phyloP scores from a whole-genome alignment of 495 filamentous ascomycete species.

The Annulohypoxylon maeteangense region DNA sequence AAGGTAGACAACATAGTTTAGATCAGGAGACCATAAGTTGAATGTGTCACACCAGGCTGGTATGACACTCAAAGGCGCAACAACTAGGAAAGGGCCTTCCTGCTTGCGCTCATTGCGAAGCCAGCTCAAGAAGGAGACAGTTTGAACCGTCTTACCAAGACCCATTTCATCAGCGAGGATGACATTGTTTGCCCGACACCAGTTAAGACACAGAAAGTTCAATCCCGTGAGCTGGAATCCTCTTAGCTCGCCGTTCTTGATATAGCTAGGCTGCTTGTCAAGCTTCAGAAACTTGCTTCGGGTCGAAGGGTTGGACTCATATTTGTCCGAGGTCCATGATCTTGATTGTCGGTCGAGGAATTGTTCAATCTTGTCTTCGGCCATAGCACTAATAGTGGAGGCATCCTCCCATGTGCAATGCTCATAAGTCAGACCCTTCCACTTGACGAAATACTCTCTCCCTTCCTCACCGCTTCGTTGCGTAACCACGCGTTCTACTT shows the following conservation, averaged over 20 bases:
- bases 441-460: conserved; percentile 90
- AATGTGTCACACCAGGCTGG: conserved; percentile 98
- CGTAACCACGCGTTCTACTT: conserved; percentile 92
- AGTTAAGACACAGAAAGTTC: conserved; percentile 95
- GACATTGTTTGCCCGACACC: conserved; percentile 90
- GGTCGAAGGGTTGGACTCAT: conserved; percentile 77
- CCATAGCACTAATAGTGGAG: conserved; percentile 75
- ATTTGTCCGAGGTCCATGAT: conserved; percentile 77
- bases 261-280: conserved; percentile 81
- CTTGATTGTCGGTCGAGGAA: conserved; percentile 83
- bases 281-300: conserved; percentile 76
- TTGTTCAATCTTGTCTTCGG: conserved; percentile 88
- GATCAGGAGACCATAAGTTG: conserved; percentile 92
- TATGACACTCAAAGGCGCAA: conserved; percentile 95
- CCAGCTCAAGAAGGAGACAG: conserved; percentile 97
- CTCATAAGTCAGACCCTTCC: conserved; percentile 90
- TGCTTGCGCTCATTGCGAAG: conserved; percentile 90
- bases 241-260: conserved; percentile 85
- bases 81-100: conserved; percentile 93
- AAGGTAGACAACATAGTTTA: conserved; percentile 97
- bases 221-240: conserved; percentile 94
- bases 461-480: conserved; percentile 78
- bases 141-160: conserved; percentile 97
- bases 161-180: conserved; percentile 99
- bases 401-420: conserved; percentile 93